A percentile compares a stretch with the other conserved stretches of the same genome.
Evolutionary conservation across 495 filamentous ascomycete genomes (phyloP).

Genomic region (Penicillium robsamsonii): DNA sequence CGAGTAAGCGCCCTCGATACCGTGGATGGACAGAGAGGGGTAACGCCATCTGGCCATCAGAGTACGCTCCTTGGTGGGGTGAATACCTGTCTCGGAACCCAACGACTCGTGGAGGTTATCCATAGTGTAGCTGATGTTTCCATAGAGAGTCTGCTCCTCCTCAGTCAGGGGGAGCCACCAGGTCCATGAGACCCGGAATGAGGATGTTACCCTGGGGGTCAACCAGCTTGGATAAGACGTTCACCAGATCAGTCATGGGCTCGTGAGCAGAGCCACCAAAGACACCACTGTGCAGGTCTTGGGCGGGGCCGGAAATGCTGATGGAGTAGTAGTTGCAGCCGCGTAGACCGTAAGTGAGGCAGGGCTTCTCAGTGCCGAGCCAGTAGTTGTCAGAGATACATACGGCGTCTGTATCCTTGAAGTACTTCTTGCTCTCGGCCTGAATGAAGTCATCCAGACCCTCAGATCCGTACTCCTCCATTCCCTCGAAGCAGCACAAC

Average conservation of each 20-base stretch:
- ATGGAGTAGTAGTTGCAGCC: slow-evolving; percentile 96
- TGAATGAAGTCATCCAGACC: slow-evolving; percentile 93
- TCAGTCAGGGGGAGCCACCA: slow-evolving; percentile 81
- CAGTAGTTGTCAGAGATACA: slow-evolving; percentile 99
- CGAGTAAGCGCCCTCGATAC: slow-evolving; percentile 93
- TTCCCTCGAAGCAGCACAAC: slow-evolving; percentile 99
- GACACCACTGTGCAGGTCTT: slow-evolving; percentile 93
- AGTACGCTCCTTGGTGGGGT: slow-evolving; percentile 77
- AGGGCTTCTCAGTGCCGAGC: slow-evolving; percentile 97
- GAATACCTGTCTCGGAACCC: slow-evolving; percentile 81
- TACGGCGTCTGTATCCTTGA: slow-evolving; percentile 91
- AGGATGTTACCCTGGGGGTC: slow-evolving; percentile 86
- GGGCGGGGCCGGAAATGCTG: slow-evolving; percentile 80
- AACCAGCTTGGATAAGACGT: slow-evolving; percentile 76
- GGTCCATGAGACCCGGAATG: slow-evolving; percentile 84
- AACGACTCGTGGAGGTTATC: slow-evolving; percentile 88
- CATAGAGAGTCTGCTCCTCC: slow-evolving; percentile 83
- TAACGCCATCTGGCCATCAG: slow-evolving; percentile 95
- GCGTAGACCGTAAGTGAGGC: slow-evolving; percentile 95
- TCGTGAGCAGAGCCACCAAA: slow-evolving; percentile 95
- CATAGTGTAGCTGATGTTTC: slow-evolving; percentile 89
- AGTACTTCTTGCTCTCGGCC: slow-evolving; percentile 83
- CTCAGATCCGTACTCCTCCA: slow-evolving; percentile 99
- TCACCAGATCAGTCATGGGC: slow-evolving; percentile 94
- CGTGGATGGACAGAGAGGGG: slow-evolving; percentile 93